Base-by-base conservation (phyloP, 306 rosid species). In the Castanospermum australe region DNA sequence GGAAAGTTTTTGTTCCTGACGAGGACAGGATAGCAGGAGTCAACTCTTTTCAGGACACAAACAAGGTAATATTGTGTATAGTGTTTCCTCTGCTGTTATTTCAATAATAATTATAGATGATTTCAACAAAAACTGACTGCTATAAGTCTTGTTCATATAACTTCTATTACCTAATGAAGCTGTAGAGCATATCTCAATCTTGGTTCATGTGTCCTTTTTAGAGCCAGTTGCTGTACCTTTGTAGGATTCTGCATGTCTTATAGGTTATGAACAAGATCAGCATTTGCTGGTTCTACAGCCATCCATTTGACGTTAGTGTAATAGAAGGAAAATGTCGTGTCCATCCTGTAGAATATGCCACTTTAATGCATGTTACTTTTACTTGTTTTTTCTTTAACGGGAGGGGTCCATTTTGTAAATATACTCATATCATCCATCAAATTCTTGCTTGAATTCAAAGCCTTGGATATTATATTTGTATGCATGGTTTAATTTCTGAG, bases 41-140 rank as follows among this genome's bases (percentile, higher is more conserved):
- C 20, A 87, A 89, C 82, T 89, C 97, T 66, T 94, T 94, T 83
- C 93, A 88, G 86, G 98, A 94, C 83, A 94, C 96, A 69, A 94
- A 72, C 89, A 94, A 94, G 92, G 97, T 92, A 71, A 45, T 55
- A 75, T 77, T 80, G 36, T 54, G 2, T 13, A 8, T 54, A 17
- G 63, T 44, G 18, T 41, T 41, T 44, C 35, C 24, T 47, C 18
- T 71, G 44, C 76, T 63, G 35, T 70, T 55, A 45, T 65, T 59
- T 56, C 12, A 51, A 24, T 24, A 55, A 30, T 32, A 8, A 35
- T 36, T 75, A 10, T n/a, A 25, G 12, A 32, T 22, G 55, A 1
- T 48, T 74, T 73, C 17, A 57, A 38, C 11, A 21, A 15, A 21
- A 38, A 28, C 68, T 50, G 57, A 60, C 32, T 52, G 62, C 12